Conservation (phyloP, 2,329 filamentous ascomycete genomes). For the Penicillium decumbens region DNA sequence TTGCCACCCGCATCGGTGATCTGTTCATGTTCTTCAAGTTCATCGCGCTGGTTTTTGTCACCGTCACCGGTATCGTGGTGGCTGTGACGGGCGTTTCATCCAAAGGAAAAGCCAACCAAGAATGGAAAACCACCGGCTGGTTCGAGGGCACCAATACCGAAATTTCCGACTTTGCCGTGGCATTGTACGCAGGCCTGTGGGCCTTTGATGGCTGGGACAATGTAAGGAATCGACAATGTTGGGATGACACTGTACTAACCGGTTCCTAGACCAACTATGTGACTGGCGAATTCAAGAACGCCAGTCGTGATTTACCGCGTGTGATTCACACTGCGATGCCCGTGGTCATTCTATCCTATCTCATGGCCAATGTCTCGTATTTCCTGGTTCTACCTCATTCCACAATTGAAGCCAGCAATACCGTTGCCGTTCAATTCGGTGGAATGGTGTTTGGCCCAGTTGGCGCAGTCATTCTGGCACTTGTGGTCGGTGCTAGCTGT, state of each 20-base stretch:
- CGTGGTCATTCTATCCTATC: conserved; percentile 81
- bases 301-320: conserved; percentile 79
- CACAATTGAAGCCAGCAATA: conserved; percentile 81
- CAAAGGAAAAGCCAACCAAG: conserved; percentile 67
- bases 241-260: conserved; percentile 4
- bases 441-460: conserved; percentile 79
- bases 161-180: conserved; percentile 83
- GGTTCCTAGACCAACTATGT: conserved; percentile 77
- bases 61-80: conserved; percentile 82
- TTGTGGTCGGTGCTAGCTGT: conserved; percentile 86
- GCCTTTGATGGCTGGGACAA: conserved; percentile 99
- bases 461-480: conserved; percentile 76
- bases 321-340: conserved; percentile 97
- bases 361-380: conserved; percentile 88
- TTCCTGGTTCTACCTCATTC: conserved; percentile 83
- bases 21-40: conserved; percentile 98
- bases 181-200: conserved; percentile 92
- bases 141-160: conserved; percentile 79
- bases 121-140: conserved; percentile 86
- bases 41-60: conserved; percentile 78
- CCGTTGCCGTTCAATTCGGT: conserved; percentile 92
- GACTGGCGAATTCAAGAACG: conserved; percentile 92
- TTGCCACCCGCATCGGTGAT: conserved; percentile 83
- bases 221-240: conserved; percentile 50
- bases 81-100: conserved; percentile 78